Evolutionary conservation across 2,329 filamentous ascomycete genomes (phyloP), one percentile per base, ranked within the genome.

Genomic region (Didymella glomerata): DNA sequence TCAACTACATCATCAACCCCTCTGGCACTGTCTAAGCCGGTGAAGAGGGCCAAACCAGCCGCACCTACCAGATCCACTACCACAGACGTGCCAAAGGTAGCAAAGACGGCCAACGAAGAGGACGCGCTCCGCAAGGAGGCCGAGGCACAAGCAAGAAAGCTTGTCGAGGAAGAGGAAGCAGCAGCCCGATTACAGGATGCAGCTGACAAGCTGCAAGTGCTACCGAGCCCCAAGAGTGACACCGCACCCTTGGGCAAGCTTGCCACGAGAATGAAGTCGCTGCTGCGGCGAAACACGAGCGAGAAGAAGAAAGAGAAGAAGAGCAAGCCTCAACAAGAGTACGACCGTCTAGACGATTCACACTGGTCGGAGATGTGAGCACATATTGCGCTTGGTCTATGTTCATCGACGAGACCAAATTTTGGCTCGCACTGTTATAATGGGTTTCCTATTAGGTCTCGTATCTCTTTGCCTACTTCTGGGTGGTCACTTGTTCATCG

Each of bases 351-450:
- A 42, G 75, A 76, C 44, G 68, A 71, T 22, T 61, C 70, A 4
- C 75, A 77, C 54, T 77, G 75, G 75, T 73, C 75, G 9, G 75
- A 77, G 55, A 73, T 77, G 68, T 77, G 24, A 48, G 32, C 18
- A 34, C 32, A n/a, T 16, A 3, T 6, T 16, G 14, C 11, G 40
- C 25, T 13, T 24, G 18, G 16, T 44, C 10, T 5, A 8, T 25
- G 5, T 9, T 16, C 16, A 2, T 30, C 1, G 11, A 16, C 24
- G 13, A 40, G 20, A 27, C 32, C 22, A 47, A 6, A 46, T 38
- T 30, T 40, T 41, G 34, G 44, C 44, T 32, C 25, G 22, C 11
- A 27, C 28, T 28, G 24, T 30, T 38, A 11, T 10, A 48, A 24
- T 32, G 11, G 7, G 10, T 28, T 7, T 24, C 6, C 11, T n/a